phyloP scores from a whole-genome alignment of 352 stramenopile genomes.

The Phytopythium aichiense region DNA sequence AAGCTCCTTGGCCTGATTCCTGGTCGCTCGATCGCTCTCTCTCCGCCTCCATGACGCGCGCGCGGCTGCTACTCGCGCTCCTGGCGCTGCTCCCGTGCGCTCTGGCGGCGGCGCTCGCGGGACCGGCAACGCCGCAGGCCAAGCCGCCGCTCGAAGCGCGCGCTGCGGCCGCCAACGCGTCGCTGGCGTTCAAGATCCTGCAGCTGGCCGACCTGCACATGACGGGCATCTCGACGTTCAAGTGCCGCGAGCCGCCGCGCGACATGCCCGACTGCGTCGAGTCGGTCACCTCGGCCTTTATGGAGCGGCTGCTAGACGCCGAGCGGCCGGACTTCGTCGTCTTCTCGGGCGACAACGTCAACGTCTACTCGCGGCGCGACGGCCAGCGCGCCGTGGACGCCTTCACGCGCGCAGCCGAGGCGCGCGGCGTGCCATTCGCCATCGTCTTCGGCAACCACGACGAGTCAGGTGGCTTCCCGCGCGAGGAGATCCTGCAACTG shows the following conservation, averaged over 20 bases:
- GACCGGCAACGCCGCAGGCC: background rate
- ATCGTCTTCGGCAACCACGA: slow-evolving; percentile 71
- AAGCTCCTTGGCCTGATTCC: no score
- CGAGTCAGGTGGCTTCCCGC: slow-evolving; percentile 35
- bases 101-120: background rate
- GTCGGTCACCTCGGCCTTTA: slow-evolving; percentile 39
- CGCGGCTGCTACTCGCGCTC: background rate
- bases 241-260: slow-evolving; percentile 25
- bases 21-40: background rate
- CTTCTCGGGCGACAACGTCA: slow-evolving; percentile 62
- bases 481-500: slow-evolving; percentile 36
- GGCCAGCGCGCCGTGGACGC: slow-evolving; percentile 32
- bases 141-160: slow-evolving; percentile 4
- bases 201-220: slow-evolving; percentile 70
- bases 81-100: background rate
- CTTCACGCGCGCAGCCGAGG: slow-evolving; percentile 32
- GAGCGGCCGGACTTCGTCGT: slow-evolving; percentile 67
- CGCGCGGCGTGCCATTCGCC: slow-evolving; percentile 43
- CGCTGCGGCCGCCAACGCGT: slow-evolving; percentile 4
- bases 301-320: slow-evolving; percentile 48
- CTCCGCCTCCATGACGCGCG: background rate
- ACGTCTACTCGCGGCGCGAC: slow-evolving; percentile 16
- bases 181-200: slow-evolving; percentile 54
- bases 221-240: slow-evolving; percentile 30
- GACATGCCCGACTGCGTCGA: slow-evolving; percentile 41